Evolutionary conservation across 164 flowering plant species (phyloP).

Genomic region (Echeveria elegans): DNA sequence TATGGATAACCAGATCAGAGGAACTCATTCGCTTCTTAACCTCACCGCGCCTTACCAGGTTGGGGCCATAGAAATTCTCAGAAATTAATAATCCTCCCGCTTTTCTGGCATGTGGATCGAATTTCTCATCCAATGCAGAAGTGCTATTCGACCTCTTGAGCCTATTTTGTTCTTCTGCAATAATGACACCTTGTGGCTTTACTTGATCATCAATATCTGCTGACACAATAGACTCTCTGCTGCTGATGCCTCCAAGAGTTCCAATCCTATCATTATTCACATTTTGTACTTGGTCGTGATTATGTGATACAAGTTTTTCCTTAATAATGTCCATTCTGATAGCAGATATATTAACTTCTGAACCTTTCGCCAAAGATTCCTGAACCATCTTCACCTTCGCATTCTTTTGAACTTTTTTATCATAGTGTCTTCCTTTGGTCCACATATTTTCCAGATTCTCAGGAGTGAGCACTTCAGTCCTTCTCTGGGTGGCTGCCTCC

Average conservation of each 20-base stretch:
- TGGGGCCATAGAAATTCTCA: conserved; percentile 47
- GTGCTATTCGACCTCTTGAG: conserved; percentile 61
- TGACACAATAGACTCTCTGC: conserved; percentile 17
- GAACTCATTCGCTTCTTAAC: conserved; percentile 16
- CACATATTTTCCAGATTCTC: conserved; percentile 99
- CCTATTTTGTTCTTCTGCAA: conserved; percentile 24
- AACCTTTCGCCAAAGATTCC: conserved; percentile 20
- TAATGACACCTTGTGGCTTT: conserved; percentile 9
- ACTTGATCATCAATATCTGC: conserved; percentile 13
- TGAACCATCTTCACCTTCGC: conserved; percentile 21
- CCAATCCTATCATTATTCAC: not conserved
- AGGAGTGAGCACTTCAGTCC: conserved; percentile 94
- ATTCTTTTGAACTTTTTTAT: conserved; percentile 40
- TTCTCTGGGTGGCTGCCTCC: conserved; percentile 87
- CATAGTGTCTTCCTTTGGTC: conserved; percentile 87
- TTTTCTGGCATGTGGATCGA: conserved; percentile 16
- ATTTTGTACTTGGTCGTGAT: conserved; percentile 12
- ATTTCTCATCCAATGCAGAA: conserved; percentile 28
- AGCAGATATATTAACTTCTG: conserved; percentile 9
- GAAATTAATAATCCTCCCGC: conserved; percentile 31
- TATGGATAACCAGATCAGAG: conserved; percentile 24
- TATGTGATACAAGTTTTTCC: conserved; percentile 11
- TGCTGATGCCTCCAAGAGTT: conserved; percentile 23
- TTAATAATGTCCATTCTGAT: not conserved
- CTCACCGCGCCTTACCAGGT: conserved; percentile 23